Conservation (phyloP, 805 yeast genomes). For the Myxozyma udenii region DNA sequence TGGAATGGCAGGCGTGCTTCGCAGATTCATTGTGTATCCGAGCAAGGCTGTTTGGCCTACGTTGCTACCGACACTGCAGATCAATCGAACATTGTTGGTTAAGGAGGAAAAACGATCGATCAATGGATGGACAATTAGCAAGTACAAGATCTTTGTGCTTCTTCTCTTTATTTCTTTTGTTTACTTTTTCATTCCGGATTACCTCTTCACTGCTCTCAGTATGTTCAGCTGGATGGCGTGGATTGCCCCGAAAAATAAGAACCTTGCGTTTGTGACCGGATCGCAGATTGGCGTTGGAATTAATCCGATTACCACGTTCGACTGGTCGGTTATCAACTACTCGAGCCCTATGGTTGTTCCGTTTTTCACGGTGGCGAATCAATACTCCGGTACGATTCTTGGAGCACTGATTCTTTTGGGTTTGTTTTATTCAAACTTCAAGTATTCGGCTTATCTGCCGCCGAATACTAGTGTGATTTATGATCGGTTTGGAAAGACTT, state of each 20-base stretch:
- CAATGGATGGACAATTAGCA: conserved; percentile 59
- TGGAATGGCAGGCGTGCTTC: conserved; percentile 63
- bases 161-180: conserved; percentile 44
- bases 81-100: conserved; percentile 15
- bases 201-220: conserved; percentile 57
- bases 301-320: conserved; percentile 63
- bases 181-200: conserved; percentile 63
- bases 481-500: conserved; percentile 35
- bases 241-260: conserved; percentile 56
- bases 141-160: conserved; percentile 48
- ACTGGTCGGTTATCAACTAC: conserved; percentile 54
- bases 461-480: conserved; percentile 47
- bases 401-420: conserved; percentile 55
- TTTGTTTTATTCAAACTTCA: conserved; percentile 50
- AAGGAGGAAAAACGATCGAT: conserved; percentile 37
- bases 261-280: conserved; percentile 67
- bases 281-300: conserved; percentile 58
- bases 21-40: conserved; percentile 57
- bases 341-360: conserved; percentile 38
- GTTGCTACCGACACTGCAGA: conserved; percentile 52
- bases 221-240: conserved; percentile 61
- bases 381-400: conserved; percentile 40
- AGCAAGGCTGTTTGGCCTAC: conserved; percentile 65
- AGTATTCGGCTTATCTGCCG: conserved; percentile 44
- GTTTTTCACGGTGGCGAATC: conserved; percentile 47